These are phyloP conservation scores for Dryadomyces quercivorus DNA, from an alignment of 2,329 filamentous ascomycete species.

Conservation along the genomic window DNA sequence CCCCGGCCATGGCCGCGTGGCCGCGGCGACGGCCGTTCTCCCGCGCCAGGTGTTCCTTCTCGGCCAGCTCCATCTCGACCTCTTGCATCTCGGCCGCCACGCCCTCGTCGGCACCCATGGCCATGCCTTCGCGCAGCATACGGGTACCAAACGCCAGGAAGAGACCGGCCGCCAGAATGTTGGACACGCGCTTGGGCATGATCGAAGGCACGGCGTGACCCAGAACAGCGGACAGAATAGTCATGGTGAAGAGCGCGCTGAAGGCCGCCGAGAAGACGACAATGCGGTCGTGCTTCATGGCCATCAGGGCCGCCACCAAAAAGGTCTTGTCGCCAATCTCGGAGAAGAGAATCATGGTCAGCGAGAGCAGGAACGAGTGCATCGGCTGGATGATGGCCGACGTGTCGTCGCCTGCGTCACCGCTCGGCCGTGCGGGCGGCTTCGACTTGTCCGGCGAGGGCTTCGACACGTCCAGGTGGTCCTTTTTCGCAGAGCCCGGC, in stretches of 20 bases:
- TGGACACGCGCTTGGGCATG: conserved; percentile 82
- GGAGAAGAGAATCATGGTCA: conserved; percentile 95
- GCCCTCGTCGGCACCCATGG: conserved; percentile 80
- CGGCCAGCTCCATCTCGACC: conserved; percentile 84
- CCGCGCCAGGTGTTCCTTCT: conserved; percentile 71
- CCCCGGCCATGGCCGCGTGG: conserved; percentile 23
- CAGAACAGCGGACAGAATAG: conserved; percentile 79
- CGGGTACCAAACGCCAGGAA: conserved; percentile 85
- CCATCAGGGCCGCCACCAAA: conserved; percentile 92
- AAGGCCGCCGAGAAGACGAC: conserved; percentile 95
- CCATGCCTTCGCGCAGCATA: conserved; percentile 73
- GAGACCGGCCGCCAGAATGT: conserved; percentile 69
- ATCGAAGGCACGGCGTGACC: conserved; percentile 86
- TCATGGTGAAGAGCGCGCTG: conserved; percentile 85
- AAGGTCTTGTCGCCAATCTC: conserved; percentile 99
- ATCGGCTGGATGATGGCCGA: conserved; percentile 56
- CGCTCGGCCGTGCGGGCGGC: conserved; percentile 5
- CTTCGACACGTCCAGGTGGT: conserved; percentile 44
- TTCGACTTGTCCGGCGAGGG: conserved; percentile 18
- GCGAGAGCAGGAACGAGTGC: conserved; percentile 83
- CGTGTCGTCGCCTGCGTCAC: conserved; percentile 30
- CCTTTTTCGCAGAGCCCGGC: conserved; percentile 52
- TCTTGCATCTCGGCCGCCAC: conserved; percentile 97
- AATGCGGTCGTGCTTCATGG: conserved; percentile 91
- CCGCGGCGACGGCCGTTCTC: conserved; percentile 52